These are phyloP conservation scores for Penicillium salamii DNA, from an alignment of 495 filamentous ascomycete genomes.

Conservation along the genomic window DNA sequence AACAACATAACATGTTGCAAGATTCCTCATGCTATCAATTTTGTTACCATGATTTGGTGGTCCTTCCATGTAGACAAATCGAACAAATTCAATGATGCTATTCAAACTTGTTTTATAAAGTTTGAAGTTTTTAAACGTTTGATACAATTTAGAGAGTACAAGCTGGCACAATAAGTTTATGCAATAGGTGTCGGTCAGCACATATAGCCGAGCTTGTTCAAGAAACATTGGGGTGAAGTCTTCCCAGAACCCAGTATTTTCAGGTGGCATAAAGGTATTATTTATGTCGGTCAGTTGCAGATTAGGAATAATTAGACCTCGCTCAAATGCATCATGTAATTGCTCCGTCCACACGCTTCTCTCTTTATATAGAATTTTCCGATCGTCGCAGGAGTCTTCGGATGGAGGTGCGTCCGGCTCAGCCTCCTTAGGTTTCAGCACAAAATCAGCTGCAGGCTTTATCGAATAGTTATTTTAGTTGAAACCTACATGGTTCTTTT, in stretches of 20 bases:
- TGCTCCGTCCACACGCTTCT: constrained; percentile 14
- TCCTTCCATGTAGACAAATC: constrained; percentile 33
- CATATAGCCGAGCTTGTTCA: constrained; percentile 36
- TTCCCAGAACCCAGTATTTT: constrained; percentile 14
- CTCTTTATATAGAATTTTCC: constrained; percentile 7
- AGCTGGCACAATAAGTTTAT: constrained; percentile 31
- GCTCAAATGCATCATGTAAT: constrained; percentile 6
- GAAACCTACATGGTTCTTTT: background rate
- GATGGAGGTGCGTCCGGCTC: background rate
- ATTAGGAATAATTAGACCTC: background rate
- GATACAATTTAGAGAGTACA: constrained; percentile 30
- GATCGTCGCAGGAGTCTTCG: background rate
- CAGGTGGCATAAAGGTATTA: constrained; percentile 3
- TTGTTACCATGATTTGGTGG: background rate
- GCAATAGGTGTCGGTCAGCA: constrained; percentile 36
- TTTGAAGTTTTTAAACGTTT: constrained; percentile 29
- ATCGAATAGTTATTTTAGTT: too few species aligned
- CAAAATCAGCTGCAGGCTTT: background rate
- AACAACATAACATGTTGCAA: constrained; percentile 18
- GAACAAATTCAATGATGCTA: constrained; percentile 31
- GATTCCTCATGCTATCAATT: constrained; percentile 10
- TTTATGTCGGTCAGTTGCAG: background rate
- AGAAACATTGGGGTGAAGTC: constrained; percentile 39
- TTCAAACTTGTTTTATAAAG: constrained; percentile 21
- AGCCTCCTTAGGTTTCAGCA: too few species aligned